Evolutionary conservation across 2,329 filamentous ascomycete species (phyloP).

Genomic region (Venturia oleaginea): DNA sequence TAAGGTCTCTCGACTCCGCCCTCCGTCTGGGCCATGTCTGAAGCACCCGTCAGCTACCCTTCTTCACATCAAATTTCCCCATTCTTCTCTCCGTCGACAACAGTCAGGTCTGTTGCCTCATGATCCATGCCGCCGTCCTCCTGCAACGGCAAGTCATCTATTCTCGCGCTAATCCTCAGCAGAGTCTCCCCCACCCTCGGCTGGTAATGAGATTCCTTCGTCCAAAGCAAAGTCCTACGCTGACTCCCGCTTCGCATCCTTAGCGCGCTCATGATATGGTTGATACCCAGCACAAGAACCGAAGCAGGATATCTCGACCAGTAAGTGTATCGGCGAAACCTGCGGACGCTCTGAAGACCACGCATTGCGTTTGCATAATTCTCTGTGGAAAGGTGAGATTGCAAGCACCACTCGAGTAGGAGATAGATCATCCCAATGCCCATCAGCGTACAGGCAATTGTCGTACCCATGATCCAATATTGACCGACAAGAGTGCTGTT

Average conservation of each 20-base stretch:
- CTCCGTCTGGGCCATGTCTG: neutral
- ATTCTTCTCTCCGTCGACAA: neutral
- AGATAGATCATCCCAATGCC: slow-evolving; percentile 13
- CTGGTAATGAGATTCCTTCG: neutral
- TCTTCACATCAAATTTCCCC: neutral
- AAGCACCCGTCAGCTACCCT: neutral
- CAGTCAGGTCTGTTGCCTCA: neutral
- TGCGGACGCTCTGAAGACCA: slow-evolving; percentile 3
- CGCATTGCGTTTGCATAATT: slow-evolving; percentile 8
- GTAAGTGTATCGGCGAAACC: slow-evolving; percentile 10
- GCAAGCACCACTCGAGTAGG: slow-evolving; percentile 13
- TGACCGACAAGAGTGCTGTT: neutral
- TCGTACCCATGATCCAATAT: slow-evolving; percentile 12
- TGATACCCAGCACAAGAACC: neutral
- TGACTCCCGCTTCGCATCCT: neutral
- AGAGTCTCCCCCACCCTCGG: neutral
- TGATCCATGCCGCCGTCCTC: neutral
- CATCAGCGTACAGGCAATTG: slow-evolving; percentile 7
- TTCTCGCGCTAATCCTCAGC: neutral
- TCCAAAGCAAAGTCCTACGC: neutral
- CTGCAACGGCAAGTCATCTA: neutral
- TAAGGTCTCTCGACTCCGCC: neutral
- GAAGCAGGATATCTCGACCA: slow-evolving; percentile 7
- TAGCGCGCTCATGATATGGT: neutral
- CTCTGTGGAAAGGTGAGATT: slow-evolving; percentile 10